Conservation (phyloP, 305 asterid genomes). For the Andrographis paniculata region DNA sequence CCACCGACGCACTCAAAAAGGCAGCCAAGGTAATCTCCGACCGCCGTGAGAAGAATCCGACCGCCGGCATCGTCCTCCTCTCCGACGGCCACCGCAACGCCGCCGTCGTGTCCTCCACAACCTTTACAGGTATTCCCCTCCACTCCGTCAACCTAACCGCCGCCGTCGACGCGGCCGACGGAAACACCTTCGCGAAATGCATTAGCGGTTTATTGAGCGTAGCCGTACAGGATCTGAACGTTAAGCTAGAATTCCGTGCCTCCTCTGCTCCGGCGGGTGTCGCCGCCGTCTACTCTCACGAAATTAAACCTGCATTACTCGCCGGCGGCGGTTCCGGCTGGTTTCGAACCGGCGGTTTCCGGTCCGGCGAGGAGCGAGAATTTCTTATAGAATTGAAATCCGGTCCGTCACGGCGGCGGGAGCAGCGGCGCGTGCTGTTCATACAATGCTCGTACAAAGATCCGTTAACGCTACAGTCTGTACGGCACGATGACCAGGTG, state of each 20-base stretch:
- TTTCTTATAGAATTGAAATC: slow-evolving; percentile 55
- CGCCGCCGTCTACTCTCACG: slow-evolving; percentile 37
- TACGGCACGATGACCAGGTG: slow-evolving; percentile 31
- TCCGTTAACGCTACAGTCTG: slow-evolving; percentile 52
- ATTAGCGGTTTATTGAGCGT: slow-evolving; percentile 29
- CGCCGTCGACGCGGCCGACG: slow-evolving; percentile 26
- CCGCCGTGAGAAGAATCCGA: slow-evolving; percentile 54
- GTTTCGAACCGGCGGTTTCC: slow-evolving; percentile 57
- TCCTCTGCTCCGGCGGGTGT: slow-evolving; percentile 44
- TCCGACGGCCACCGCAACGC: slow-evolving; percentile 35
- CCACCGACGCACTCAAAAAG: slow-evolving; percentile 50
- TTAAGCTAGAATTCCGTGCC: slow-evolving; percentile 34
- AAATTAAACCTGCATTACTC: slow-evolving; percentile 27
- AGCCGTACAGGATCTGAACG: slow-evolving; percentile 35
- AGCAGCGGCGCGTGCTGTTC: slow-evolving; percentile 53
- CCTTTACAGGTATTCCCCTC: slow-evolving; percentile 36
- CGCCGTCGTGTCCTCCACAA: slow-evolving; percentile 30
- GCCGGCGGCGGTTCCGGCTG: too few species aligned
- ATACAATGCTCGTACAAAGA: slow-evolving; percentile 54
- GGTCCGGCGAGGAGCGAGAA: slow-evolving; percentile 54
- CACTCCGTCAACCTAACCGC: slow-evolving; percentile 38
- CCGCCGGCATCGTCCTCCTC: slow-evolving; percentile 40
- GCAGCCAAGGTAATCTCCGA: slow-evolving; percentile 68
- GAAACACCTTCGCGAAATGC: slow-evolving; percentile 28
- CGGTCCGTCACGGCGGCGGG: slow-evolving; percentile 37